Evolutionary conservation across 306 rosid genomes (phyloP), one percentile per base, ranked within the genome.

Genomic region (Prunus mongolica): DNA sequence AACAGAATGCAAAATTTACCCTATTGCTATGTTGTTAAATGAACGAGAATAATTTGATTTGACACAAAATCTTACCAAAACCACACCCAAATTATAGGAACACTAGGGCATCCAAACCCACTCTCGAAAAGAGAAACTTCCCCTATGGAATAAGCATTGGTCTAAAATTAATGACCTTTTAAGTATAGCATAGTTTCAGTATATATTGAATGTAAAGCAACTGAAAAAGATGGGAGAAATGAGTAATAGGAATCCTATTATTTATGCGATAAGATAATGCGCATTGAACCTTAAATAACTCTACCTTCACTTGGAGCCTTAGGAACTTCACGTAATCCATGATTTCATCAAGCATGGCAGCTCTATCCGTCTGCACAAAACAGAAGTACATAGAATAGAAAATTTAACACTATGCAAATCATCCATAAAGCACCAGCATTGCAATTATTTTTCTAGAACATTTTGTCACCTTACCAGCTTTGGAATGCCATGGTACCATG

Each of bases 271-370:
- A 25, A 69, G 41, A 44, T 55, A 64, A 56, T 16, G 24, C 7
- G 68, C 8, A 58, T 27, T 55, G 65, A 60, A 71, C 68, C 44
- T 67, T 60, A 65, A 58, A 64, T 22, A 61, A 72, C 50, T 63
- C 71, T 68, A 91, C 98, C 98, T 93, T 93, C 51, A 93, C 98
- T 87, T 93, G 98, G 78, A 93, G 98, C 82, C 91, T 92, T 67
- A 93, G 87, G 86, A 93, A 93, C 92, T 93, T 93, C 80, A 93
- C 98, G 61, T 93, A 93, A 85, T 93, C 98, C 83, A 91, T 95
- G 62, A 93, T 93, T 81, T 93, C 98, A 70, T 93, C 98, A 10
- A 93, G 93, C 98, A 93, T 93, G 45, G 93, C 98, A 80, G 98
- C 98, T 87, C 93, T 89, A 82, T 93, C 97, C 16, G 96, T 88